Evolutionary conservation across 2,329 filamentous ascomycete genomes (phyloP).

Genomic region (Bipolaris zeicola): DNA sequence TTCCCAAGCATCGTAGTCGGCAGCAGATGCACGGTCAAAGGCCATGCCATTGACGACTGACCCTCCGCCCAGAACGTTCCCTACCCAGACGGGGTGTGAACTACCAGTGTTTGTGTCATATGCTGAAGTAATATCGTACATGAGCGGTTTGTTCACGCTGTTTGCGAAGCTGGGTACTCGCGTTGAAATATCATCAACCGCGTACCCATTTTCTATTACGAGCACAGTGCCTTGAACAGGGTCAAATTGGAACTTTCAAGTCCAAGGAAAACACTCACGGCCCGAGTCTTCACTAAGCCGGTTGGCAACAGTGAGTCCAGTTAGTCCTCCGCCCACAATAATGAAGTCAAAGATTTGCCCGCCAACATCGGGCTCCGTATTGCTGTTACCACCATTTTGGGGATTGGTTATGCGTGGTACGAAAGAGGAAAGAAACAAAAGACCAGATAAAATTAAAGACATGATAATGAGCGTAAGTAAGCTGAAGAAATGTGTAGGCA

Average conservation of each 20-base stretch:
- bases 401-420: constrained; percentile 16
- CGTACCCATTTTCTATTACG: constrained; percentile 36
- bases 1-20: constrained; percentile 47
- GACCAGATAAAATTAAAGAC: constrained; percentile 14
- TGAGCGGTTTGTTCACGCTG: constrained; percentile 27
- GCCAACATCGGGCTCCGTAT: constrained; percentile 19
- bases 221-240: constrained; percentile 30
- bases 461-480: constrained; percentile 10
- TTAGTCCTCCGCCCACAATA: constrained; percentile 39
- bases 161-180: constrained; percentile 30
- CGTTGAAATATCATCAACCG: constrained; percentile 29
- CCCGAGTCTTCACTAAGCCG: constrained; percentile 36
- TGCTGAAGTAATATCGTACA: constrained; percentile 35
- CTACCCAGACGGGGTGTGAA: constrained; percentile 24
- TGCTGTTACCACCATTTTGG: constrained; percentile 1
- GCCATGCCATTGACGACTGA: constrained; percentile 42
- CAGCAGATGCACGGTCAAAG: too few species aligned
- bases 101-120: constrained; percentile 23
- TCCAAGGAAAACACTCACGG: constrained; percentile 13
- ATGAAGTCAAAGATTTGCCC: constrained; percentile 40
- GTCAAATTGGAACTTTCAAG: constrained; percentile 1
- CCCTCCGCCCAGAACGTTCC: constrained; percentile 45
- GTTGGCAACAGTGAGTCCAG: constrained; percentile 39
- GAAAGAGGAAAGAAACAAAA: constrained; percentile 24
- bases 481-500: constrained; percentile 5